A percentile compares a stretch with the other conserved stretches of the same genome.
These are phyloP conservation scores for Aspergillus cavernicola DNA, from an alignment of 495 filamentous ascomycete genomes.

Conservation along the genomic window DNA sequence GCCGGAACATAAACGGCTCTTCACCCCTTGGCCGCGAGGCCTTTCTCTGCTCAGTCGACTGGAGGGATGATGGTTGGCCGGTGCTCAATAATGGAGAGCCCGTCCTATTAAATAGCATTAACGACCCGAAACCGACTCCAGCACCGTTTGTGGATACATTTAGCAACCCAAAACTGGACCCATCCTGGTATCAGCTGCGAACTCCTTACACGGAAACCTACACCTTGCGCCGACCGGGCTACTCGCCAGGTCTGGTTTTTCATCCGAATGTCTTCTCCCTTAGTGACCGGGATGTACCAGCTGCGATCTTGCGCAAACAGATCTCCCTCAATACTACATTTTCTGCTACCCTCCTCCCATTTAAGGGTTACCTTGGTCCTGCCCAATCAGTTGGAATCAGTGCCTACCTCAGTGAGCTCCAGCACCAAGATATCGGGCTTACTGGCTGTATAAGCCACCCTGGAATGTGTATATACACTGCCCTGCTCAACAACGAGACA, in stretches of 20 bases:
- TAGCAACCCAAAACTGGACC: neutral
- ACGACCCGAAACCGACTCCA: neutral
- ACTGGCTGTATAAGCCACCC: neutral
- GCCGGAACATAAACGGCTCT: neutral
- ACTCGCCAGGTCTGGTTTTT: neutral
- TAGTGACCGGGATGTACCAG: neutral
- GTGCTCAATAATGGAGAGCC: neutral
- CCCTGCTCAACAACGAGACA: neutral
- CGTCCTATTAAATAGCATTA: neutral
- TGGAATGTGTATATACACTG: neutral
- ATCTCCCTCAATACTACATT: constrained; percentile 3
- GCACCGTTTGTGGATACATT: neutral
- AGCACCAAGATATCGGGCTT: neutral
- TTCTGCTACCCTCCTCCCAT: neutral
- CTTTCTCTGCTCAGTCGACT: neutral
- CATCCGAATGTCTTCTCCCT: neutral
- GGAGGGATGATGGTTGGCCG: neutral
- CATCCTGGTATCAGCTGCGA: neutral
- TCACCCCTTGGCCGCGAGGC: neutral
- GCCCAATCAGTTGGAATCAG: neutral
- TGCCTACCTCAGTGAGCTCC: neutral
- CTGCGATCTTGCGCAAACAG: neutral
- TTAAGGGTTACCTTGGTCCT: neutral
- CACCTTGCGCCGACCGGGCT: neutral
- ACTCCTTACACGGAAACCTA: neutral